Base-by-base conservation (phyloP, 2,329 filamentous ascomycete genomes). In the Tolypocladium amazonense region DNA sequence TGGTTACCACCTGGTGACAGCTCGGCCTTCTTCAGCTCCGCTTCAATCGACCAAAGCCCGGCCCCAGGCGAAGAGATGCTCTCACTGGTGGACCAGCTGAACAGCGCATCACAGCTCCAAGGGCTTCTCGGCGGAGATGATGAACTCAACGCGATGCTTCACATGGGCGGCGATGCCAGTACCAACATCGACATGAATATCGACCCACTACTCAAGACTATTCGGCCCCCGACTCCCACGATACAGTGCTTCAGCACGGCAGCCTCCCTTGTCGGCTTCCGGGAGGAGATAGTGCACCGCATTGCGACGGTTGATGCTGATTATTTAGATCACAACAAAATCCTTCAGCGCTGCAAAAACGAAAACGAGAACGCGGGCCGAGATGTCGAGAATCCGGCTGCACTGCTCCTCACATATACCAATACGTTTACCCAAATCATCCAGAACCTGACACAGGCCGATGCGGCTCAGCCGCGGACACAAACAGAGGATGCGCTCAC, bases 241-340 rank as follows among this genome's bases (percentile, higher is more conserved):
- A 45, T 56, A 56, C 56, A 61, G 58, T 61, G 27, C 59, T 39
- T 58, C 47, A 65, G 59, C 52, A 37, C 61, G 35, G 62, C 58
- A 59, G 61, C 54, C 58, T 62, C 60, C 23, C 60, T 65, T 25
- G 45, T 62, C 25, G 23, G 59, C 15, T 63, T 65, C 47, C 55
- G 63, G 58, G 63, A 65, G 57, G 57, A 65, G 41, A 61, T 64
- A 30, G 62, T 62, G 38, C 63, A 60, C 30, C 63, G 59, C 41
- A 62, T 62, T 58, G 50, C 57, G 35, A 30, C 57, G 41, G 38
- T 63, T 23, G 64, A 63, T 33, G 37, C 52, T 9, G 62, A 58
- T 52, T 61, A 53, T 57, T 65, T 60, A 35, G 60, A 65, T 5
- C 35, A n/a, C 53, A 4, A 5, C 53, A 56, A 56, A 39, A 23